Evolutionary conservation across 345 rosid species (phyloP), one percentile per base, ranked within the genome.

Genomic region (Eucalyptus albens): DNA sequence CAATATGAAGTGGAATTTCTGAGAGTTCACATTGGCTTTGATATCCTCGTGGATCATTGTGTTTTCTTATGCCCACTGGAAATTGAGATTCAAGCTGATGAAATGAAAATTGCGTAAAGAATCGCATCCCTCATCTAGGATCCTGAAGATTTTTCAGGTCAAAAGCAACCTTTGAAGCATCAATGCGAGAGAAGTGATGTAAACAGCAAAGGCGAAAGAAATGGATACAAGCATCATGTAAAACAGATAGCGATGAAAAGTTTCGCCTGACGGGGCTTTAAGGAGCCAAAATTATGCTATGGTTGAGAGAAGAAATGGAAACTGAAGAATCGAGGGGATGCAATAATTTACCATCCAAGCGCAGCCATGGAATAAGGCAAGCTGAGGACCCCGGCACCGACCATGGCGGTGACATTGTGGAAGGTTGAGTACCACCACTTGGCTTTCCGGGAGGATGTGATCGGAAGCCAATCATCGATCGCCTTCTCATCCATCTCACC

Each of bases 351-450:
- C 99, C 99, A 96, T 92, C 99, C 98, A 42, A 97, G 96, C 69
- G 93, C 88, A 33, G 99, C 87, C 98, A 97, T 92, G 90, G 99
- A 98, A 87, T 93, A 96, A 14, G 99, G 99, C 62, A 97, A 96
- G 92, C 98, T 93, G 88, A 97, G 97, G 62, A 97, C 98, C 26
- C 98, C 99, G 60, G 99, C 98, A 4, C 97, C 99, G 13, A 96
- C 96, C 96, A 97, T 95, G 90, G 99, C 99, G 1, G 98, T 94
- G 88, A 96, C 98, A 91, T 95, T 96, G 95, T 97, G 99, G 93
- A 97, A 97, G 7, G 99, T 94, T 10, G 98, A 94, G 89, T 94
- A 96, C 97, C 98, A 97, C 99, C 99, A 97, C 91, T 96, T 97
- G 33, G 97, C 97, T 53, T 94, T 92, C 91, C 98, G 93, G 3